Conservation (phyloP, 1,284 basidiomycete genomes). For the Agaricales sp. region DNA sequence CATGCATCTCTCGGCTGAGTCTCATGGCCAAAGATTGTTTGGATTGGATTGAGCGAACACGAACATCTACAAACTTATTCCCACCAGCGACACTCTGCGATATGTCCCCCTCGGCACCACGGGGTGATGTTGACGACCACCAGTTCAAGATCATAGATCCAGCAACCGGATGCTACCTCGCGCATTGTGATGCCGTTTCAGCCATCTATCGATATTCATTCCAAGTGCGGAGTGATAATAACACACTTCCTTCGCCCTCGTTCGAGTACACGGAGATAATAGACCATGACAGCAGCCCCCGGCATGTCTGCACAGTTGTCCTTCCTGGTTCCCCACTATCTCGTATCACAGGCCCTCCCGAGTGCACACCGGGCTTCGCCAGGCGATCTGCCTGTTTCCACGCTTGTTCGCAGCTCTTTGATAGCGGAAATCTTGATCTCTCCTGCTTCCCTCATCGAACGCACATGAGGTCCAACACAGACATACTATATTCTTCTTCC, state of each 20-base stretch:
- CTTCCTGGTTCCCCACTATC: conserved; percentile 33
- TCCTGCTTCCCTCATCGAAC: not conserved
- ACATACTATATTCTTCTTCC: conserved; percentile 9
- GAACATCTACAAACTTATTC: not conserved
- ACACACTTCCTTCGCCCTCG: not conserved
- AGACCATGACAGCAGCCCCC: not conserved
- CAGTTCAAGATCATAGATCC: not conserved
- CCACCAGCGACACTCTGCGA: not conserved
- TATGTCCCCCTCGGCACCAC: not conserved
- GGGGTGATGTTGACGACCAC: not conserved
- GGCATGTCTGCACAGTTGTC: conserved; percentile 32
- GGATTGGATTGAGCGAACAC: not conserved
- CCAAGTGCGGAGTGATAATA: not conserved
- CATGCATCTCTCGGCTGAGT: conserved; percentile 28
- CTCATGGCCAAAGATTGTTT: conserved; percentile 13
- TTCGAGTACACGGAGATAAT: not conserved
- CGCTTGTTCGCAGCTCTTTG: conserved; percentile 40
- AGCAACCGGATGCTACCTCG: not conserved
- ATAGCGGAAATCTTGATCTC: conserved; percentile 10
- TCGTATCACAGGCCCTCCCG: conserved; percentile 32
- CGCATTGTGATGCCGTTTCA: conserved; percentile 6
- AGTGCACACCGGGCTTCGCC: conserved; percentile 38
- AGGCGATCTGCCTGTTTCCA: conserved; percentile 45
- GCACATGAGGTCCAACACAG: not conserved
- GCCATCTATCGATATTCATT: not conserved